Percentiles rank a stretch among this genome's conserved stretches.
phyloP scores from a whole-genome alignment of 345 rosid genomes.

The Carallia pectinifolia region DNA sequence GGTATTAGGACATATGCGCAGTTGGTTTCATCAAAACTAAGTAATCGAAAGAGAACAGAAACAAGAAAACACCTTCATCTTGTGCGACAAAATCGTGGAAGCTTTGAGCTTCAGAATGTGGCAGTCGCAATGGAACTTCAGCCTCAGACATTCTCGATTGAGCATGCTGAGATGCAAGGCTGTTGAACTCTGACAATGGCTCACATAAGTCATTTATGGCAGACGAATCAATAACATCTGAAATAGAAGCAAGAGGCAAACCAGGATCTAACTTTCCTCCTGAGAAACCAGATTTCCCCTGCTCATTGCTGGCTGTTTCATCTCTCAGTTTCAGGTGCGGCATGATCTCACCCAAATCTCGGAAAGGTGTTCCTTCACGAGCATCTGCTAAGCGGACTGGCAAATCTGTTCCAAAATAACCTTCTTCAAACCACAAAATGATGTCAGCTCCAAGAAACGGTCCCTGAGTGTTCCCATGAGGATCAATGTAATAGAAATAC shows the following conservation, averaged over 20 bases:
- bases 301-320: slow-evolving; percentile 25
- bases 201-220: slow-evolving; percentile 18
- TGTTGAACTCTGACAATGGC: slow-evolving; percentile 28
- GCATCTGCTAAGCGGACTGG: slow-evolving; percentile 74
- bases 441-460: slow-evolving; percentile 80
- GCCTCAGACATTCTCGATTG: slow-evolving; percentile 40
- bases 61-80: slow-evolving; percentile 48
- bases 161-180: slow-evolving; percentile 36
- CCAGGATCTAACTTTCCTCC: slow-evolving; percentile 40
- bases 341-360: slow-evolving; percentile 61
- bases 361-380: slow-evolving; percentile 70
- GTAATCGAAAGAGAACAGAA: neutral
- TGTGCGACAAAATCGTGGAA: slow-evolving; percentile 44
- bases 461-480: slow-evolving; percentile 81
- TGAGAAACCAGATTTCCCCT: slow-evolving; percentile 36
- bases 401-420: slow-evolving; percentile 83
- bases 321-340: slow-evolving; percentile 48
- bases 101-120: slow-evolving; percentile 35
- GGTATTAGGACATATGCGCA: slow-evolving; percentile 2
- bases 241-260: slow-evolving; percentile 35
- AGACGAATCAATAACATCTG: slow-evolving; percentile 36
- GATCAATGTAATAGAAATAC: slow-evolving; percentile 76
- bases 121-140: slow-evolving; percentile 37
- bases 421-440: slow-evolving; percentile 85
- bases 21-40: neutral